These are phyloP conservation scores for Tricholoma hemisulphureum DNA, from an alignment of 768 basidiomycete genomes.

Conservation along the genomic window DNA sequence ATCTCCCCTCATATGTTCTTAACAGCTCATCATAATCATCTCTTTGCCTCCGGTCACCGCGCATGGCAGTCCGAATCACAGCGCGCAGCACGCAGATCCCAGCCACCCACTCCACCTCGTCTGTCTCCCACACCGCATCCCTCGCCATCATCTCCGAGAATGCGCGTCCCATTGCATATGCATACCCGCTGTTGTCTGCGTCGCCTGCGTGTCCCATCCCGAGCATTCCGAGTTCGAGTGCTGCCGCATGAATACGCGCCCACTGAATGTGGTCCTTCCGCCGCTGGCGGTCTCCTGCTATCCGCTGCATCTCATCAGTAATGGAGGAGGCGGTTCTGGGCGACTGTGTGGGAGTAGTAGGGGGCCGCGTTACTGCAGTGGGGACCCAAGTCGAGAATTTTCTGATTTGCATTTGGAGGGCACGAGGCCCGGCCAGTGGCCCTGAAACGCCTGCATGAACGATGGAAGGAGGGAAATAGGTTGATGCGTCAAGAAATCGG, in stretches of 20 bases:
- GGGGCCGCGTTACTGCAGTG: conserved; percentile 14
- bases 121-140: conserved; percentile 65
- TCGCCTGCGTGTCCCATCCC: conserved; percentile 40
- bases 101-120: conserved; percentile 69
- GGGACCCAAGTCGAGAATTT: conserved; percentile 56
- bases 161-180: conserved; percentile 42
- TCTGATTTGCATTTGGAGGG: conserved; percentile 58
- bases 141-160: conserved; percentile 61
- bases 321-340: conserved; percentile 23
- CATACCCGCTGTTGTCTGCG: conserved; percentile 42
- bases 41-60: conserved; percentile 45
- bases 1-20: conserved; percentile 58
- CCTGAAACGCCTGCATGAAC: conserved; percentile 56
- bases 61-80: conserved; percentile 53
- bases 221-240: conserved; percentile 57
- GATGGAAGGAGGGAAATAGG: conserved; percentile 47
- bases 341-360: conserved; percentile 4
- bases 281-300: conserved; percentile 56
- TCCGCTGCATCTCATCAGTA: conserved; percentile 59
- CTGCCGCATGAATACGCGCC: conserved; percentile 65
- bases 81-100: conserved; percentile 58
- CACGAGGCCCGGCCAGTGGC: conserved; percentile 53
- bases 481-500: conserved; percentile 51
- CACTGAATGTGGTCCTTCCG: conserved; percentile 66
- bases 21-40: conserved; percentile 56